These are phyloP conservation scores for Thalassiosira livingstoniorum DNA, from an alignment of 352 stramenopile species.

Conservation along the genomic window DNA sequence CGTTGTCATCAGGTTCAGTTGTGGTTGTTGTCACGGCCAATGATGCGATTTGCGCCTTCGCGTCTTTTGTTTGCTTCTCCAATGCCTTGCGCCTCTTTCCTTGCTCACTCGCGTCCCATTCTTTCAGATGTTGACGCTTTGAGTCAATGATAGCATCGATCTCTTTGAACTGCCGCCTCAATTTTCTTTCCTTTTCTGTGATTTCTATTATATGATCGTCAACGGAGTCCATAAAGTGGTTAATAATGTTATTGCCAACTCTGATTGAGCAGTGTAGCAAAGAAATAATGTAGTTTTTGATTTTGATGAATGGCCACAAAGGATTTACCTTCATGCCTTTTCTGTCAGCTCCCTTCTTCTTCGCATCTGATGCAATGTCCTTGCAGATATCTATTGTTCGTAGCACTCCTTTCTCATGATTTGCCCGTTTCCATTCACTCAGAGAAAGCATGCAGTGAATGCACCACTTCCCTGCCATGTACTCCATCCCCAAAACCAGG, in stretches of 20 bases:
- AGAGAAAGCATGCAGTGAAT: neutral
- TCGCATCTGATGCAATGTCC: neutral
- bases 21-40: no score
- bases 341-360: neutral
- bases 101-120: neutral
- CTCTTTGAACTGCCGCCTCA: neutral
- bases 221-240: neutral
- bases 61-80: neutral
- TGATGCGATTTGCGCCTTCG: neutral
- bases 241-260: neutral
- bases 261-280: neutral
- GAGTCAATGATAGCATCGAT: neutral
- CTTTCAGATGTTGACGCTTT: neutral
- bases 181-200: neutral
- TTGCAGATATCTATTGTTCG: neutral
- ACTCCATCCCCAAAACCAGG: no score
- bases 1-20: no score
- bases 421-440: neutral
- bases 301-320: neutral
- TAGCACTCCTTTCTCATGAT: neutral
- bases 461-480: no score
- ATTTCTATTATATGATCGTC: neutral
- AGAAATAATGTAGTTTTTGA: neutral
- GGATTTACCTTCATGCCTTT: neutral
- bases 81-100: neutral